phyloP scores from a whole-genome alignment of 768 basidiomycete genomes.

The Suillus fuscotomentosus region DNA sequence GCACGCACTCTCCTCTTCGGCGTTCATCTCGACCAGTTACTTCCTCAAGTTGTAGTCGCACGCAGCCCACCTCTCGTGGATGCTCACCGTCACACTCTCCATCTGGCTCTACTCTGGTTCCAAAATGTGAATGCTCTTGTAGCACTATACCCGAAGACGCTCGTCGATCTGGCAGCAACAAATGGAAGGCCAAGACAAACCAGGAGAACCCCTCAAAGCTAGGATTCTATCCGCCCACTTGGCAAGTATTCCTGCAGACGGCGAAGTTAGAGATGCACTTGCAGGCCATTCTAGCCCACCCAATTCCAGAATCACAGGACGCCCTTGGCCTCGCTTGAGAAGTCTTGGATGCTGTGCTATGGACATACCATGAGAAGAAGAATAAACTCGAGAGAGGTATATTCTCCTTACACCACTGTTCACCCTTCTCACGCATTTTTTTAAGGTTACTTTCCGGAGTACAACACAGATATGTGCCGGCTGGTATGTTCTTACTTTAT shows the following conservation, averaged over 20 bases:
- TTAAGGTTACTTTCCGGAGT: too few relatives aligned
- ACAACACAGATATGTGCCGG: too few relatives aligned
- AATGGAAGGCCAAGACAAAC: too few relatives aligned
- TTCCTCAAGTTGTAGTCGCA: background rate
- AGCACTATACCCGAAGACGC: background rate
- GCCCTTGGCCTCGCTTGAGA: too few relatives aligned
- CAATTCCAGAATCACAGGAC: background rate
- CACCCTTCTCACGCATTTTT: background rate
- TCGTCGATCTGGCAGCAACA: background rate
- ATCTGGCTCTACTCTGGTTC: background rate
- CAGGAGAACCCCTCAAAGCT: too few relatives aligned
- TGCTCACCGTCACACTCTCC: background rate
- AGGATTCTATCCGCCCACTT: too few relatives aligned
- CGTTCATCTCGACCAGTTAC: background rate
- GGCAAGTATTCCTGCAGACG: too few relatives aligned
- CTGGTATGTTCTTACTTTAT: too few relatives aligned
- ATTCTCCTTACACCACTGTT: background rate
- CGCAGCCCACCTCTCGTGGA: background rate
- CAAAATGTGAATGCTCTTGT: accelerated
- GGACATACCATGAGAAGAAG: background rate
- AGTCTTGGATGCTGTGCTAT: background rate
- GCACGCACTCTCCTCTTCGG: background rate
- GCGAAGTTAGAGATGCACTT: too few relatives aligned
- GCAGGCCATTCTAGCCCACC: background rate
- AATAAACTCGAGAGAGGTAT: background rate